Percentiles rank a stretch among this genome's conserved stretches.
These are phyloP conservation scores for Scheffersomyces stipitis DNA, from an alignment of 805 yeast species.

Conservation along the genomic window DNA sequence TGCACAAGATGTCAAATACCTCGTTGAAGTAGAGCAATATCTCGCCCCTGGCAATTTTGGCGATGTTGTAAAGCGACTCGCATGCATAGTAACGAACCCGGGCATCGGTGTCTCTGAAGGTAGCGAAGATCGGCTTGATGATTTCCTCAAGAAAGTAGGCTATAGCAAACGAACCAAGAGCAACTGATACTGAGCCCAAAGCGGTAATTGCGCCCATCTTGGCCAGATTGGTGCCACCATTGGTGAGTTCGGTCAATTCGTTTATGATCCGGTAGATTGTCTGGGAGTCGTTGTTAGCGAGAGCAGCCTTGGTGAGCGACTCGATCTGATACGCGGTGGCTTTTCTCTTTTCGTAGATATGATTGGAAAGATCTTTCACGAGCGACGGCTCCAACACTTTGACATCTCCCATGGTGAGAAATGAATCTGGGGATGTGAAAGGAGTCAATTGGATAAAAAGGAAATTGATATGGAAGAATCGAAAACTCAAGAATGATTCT, in stretches of 20 bases:
- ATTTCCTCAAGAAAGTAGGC: constrained; percentile 81
- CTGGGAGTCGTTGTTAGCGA: constrained; percentile 59
- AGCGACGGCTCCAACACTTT: constrained; percentile 34
- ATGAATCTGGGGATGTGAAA: too few relatives aligned
- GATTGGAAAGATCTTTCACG: constrained; percentile 44
- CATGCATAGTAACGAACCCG: constrained; percentile 96
- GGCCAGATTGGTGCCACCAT: constrained; percentile 64
- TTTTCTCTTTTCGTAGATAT: constrained; percentile 46
- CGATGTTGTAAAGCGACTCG: constrained; percentile 91
- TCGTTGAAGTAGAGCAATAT: constrained; percentile 89
- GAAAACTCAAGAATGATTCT: too few relatives aligned
- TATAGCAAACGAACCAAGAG: constrained; percentile 80
- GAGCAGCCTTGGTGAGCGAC: constrained; percentile 66
- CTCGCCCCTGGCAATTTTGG: constrained; percentile 96
- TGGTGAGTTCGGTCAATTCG: constrained; percentile 77
- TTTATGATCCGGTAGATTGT: constrained; percentile 63
- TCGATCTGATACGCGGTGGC: constrained; percentile 67
- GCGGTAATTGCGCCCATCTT: constrained; percentile 96
- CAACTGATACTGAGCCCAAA: constrained; percentile 92
- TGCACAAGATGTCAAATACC: constrained; percentile 88
- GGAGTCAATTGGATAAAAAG: too few relatives aligned
- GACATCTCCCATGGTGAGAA: constrained; percentile 19
- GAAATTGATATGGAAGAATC: too few relatives aligned
- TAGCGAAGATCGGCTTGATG: constrained; percentile 89
- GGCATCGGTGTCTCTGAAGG: constrained; percentile 97